Conservation (phyloP, 306 rosid genomes). For the Hippophae tibetana region DNA sequence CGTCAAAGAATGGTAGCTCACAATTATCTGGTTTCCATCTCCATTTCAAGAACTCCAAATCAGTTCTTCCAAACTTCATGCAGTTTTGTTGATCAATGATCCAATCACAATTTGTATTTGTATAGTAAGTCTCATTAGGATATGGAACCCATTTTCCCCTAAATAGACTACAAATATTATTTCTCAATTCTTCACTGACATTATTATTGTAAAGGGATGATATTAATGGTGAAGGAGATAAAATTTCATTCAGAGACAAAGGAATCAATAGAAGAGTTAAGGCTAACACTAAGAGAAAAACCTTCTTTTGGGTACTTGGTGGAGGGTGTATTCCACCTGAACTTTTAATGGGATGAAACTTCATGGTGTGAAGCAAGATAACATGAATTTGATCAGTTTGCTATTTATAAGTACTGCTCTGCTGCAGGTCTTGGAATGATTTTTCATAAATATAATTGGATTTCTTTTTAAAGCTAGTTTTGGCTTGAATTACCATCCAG, state of each 20-base stretch:
- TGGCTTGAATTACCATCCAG: not conserved
- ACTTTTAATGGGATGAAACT: constrained; percentile 22
- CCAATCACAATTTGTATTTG: constrained; percentile 37
- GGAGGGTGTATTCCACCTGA: constrained; percentile 28
- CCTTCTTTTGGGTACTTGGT: constrained; percentile 9
- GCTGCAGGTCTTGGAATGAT: too few relatives aligned
- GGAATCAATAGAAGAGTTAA: constrained; percentile 16
- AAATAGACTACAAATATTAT: constrained; percentile 37
- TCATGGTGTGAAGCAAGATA: constrained; percentile 28
- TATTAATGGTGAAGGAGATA: constrained; percentile 20
- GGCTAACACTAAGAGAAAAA: constrained; percentile 13
- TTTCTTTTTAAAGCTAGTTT: not conserved
- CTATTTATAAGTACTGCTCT: too few relatives aligned
- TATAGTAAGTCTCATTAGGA: constrained; percentile 39
- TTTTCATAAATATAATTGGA: too few relatives aligned
- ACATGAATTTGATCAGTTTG: constrained; percentile 4
- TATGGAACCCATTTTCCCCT: constrained; percentile 57
- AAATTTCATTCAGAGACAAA: constrained; percentile 23
- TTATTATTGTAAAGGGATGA: constrained; percentile 8
- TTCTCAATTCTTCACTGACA: not conserved
- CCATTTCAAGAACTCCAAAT: constrained; percentile 58
- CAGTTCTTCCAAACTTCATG: constrained; percentile 62
- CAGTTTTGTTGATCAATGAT: constrained; percentile 63
- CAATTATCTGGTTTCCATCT: constrained; percentile 80
- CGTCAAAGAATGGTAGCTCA: constrained; percentile 61